phyloP scores from a whole-genome alignment of 2,329 filamentous ascomycete genomes.

The Botrytis byssoidea region DNA sequence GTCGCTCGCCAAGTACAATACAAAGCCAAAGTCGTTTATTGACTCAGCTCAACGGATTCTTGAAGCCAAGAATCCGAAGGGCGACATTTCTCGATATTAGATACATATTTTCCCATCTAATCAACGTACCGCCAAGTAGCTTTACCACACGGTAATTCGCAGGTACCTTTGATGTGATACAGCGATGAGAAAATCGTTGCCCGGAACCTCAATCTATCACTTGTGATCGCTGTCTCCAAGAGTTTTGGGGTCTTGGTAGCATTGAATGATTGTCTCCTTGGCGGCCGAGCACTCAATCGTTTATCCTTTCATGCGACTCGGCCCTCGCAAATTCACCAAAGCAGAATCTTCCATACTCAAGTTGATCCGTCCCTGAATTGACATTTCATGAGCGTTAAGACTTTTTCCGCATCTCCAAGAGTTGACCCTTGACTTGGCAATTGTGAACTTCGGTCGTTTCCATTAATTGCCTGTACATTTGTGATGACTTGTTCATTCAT shows the following conservation, averaged over 20 bases:
- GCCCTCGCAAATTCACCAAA: neutral
- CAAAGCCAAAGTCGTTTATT: neutral
- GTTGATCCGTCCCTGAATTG: neutral
- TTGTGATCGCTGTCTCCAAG: neutral
- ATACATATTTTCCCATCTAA: neutral
- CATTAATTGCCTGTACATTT: neutral
- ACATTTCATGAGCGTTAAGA: neutral
- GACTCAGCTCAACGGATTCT: neutral
- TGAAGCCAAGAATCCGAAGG: neutral
- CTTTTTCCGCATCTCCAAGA: neutral
- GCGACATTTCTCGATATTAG: neutral
- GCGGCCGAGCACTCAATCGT: neutral
- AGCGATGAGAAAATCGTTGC: neutral
- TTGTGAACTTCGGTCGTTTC: neutral
- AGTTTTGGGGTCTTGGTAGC: neutral
- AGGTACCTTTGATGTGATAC: neutral
- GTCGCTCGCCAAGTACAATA: neutral
- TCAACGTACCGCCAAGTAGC: neutral
- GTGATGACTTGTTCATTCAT: neutral
- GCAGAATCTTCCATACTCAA: neutral
- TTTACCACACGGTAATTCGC: neutral
- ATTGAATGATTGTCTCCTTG: neutral
- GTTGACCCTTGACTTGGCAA: neutral
- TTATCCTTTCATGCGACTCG: neutral
- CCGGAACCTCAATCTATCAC: neutral